A percentile compares a stretch with the other conserved stretches of the same genome.
These are phyloP conservation scores for Ceratocystis diversiconidia DNA, from an alignment of 2,329 filamentous ascomycete species.

Conservation along the genomic window DNA sequence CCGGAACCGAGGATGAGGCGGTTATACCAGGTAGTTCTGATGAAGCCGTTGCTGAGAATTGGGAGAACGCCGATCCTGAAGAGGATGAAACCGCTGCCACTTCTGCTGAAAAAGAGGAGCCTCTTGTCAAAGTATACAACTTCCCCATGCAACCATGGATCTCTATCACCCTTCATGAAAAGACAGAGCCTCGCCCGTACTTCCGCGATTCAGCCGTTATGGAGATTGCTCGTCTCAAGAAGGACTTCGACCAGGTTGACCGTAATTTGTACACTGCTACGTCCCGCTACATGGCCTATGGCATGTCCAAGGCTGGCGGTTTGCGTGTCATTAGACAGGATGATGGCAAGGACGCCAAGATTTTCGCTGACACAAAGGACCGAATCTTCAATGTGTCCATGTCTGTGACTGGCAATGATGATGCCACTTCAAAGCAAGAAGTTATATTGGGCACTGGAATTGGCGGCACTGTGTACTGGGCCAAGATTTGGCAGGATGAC, in stretches of 20 bases:
- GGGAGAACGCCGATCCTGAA: slow-evolving; percentile 75
- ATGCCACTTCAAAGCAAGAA: slow-evolving; percentile 42
- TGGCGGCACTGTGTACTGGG: slow-evolving; percentile 95
- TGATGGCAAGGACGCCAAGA: slow-evolving; percentile 77
- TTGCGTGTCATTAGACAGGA: slow-evolving; percentile 89
- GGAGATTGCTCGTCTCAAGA: slow-evolving; percentile 88
- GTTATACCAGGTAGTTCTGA: neutral
- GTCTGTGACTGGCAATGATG: slow-evolving; percentile 41
- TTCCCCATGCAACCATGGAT: slow-evolving; percentile 97
- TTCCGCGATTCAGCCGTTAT: slow-evolving; percentile 72
- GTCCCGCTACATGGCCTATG: slow-evolving; percentile 83
- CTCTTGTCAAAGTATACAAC: slow-evolving; percentile 64
- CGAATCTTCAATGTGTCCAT: slow-evolving; percentile 89
- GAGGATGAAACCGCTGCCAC: slow-evolving; percentile 48
- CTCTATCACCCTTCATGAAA: slow-evolving; percentile 59
- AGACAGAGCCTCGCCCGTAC: slow-evolving; percentile 41
- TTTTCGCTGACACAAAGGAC: slow-evolving; percentile 83
- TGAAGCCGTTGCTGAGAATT: slow-evolving; percentile 56
- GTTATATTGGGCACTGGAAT: slow-evolving; percentile 84
- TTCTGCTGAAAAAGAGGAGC: slow-evolving; percentile 22
- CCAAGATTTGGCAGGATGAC: slow-evolving; percentile 59
- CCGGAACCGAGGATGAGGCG: slow-evolving; percentile 10
- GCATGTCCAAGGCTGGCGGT: slow-evolving; percentile 83
- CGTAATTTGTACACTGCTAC: slow-evolving; percentile 83
- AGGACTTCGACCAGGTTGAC: slow-evolving; percentile 95